phyloP scores from a whole-genome alignment of 2,329 filamentous ascomycete genomes.

The Colletotrichum musicola region DNA sequence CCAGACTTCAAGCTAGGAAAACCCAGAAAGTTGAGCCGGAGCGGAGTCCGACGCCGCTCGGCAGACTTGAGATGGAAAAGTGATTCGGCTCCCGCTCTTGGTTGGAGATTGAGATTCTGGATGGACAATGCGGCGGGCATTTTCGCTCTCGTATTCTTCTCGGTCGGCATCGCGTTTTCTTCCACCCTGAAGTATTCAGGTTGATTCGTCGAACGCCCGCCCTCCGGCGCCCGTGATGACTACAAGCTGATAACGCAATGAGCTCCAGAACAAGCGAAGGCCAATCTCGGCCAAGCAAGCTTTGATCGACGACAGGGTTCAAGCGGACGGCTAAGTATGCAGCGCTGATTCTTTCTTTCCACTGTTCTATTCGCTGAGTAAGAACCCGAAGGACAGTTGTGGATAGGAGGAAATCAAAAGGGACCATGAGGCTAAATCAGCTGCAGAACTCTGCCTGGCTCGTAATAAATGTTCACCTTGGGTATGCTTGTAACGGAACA shows the following conservation, averaged over 20 bases:
- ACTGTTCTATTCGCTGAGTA: neutral
- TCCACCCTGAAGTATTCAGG: neutral
- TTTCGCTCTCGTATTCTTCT: neutral
- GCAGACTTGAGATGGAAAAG: no score
- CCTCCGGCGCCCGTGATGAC: neutral
- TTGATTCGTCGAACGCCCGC: neutral
- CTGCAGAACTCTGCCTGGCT: no score
- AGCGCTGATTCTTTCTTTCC: neutral
- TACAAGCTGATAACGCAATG: rapidly evolving
- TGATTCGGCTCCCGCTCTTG: no score
- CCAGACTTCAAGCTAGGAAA: no score
- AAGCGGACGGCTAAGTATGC: neutral
- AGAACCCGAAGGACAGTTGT: neutral
- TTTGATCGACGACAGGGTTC: slow-evolving; percentile 8
- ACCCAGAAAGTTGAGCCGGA: no score
- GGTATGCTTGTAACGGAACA: no score
- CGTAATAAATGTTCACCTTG: no score
- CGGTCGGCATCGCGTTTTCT: neutral
- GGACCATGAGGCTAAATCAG: no score
- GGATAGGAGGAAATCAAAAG: no score
- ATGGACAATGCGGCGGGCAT: neutral
- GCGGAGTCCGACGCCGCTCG: no score
- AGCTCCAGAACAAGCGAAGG: neutral
- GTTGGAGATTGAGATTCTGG: no score
- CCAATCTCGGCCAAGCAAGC: neutral